These are phyloP conservation scores for Alternaria burnsii DNA, from an alignment of 2,329 filamentous ascomycete genomes.

Conservation along the genomic window DNA sequence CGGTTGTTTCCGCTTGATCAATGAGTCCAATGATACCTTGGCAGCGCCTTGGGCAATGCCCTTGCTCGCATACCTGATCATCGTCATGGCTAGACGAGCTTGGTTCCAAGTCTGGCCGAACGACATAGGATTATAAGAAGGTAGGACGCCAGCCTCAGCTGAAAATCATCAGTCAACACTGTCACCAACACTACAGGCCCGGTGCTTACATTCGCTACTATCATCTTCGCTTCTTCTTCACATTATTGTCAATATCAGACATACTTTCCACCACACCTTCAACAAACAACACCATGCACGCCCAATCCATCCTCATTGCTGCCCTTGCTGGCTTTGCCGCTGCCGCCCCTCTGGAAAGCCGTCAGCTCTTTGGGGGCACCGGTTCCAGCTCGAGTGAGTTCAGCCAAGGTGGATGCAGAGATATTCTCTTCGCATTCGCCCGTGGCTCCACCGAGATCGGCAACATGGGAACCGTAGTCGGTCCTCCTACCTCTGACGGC, in stretches of 20 bases:
- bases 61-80: background rate
- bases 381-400: conserved; percentile 50
- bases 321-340: conserved; percentile 32
- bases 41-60: conserved; percentile 4
- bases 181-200: background rate
- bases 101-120: background rate
- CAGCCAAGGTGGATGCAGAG: conserved; percentile 51
- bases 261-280: background rate
- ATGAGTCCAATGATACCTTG: conserved; percentile 7
- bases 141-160: background rate
- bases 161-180: conserved; percentile 9
- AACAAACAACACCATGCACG: conserved; percentile 32
- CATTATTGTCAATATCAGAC: background rate
- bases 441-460: conserved; percentile 60
- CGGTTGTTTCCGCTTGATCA: background rate
- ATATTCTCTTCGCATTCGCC: conserved; percentile 59
- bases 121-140: conserved; percentile 10
- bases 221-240: conserved; percentile 6
- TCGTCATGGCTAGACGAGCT: conserved; percentile 6
- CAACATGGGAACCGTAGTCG: conserved; percentile 55
- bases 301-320: conserved; percentile 33
- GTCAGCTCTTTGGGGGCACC: conserved; percentile 31
- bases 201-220: conserved; percentile 7
- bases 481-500: conserved; percentile 43
- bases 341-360: conserved; percentile 35